A percentile compares a stretch with the other conserved stretches of the same genome.
Conservation (phyloP, 768 basidiomycete genomes). For the Calocera cornea region DNA sequence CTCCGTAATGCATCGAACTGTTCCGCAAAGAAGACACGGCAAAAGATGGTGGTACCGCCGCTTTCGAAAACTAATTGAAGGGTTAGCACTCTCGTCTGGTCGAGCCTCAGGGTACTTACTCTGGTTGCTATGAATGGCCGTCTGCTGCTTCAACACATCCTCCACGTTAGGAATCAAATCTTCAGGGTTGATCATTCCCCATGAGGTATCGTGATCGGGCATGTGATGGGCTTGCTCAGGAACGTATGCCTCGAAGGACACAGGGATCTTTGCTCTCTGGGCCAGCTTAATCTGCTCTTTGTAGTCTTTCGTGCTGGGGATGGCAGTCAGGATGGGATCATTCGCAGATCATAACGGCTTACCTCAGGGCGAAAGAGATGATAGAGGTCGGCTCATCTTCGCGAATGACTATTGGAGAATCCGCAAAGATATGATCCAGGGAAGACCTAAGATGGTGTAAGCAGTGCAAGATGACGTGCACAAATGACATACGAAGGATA, state of each 20-base stretch:
- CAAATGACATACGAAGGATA: slow-evolving; percentile 11
- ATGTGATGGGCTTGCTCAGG: slow-evolving; percentile 40
- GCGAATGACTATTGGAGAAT: slow-evolving; percentile 86
- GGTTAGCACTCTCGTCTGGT: slow-evolving; percentile 9
- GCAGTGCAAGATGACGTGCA: not conserved
- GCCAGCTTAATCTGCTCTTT: slow-evolving; percentile 17
- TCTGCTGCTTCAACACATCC: slow-evolving; percentile 20
- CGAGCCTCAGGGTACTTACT: not conserved
- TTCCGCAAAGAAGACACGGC: slow-evolving; percentile 88
- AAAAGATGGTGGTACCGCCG: slow-evolving; percentile 78
- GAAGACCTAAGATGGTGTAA: not conserved
- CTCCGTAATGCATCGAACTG: slow-evolving; percentile 89
- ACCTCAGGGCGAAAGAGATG: slow-evolving; percentile 88
- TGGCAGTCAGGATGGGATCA: slow-evolving; percentile 11
- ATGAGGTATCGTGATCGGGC: slow-evolving; percentile 73
- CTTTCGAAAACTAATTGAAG: slow-evolving; percentile 63
- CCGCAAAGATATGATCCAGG: slow-evolving; percentile 86
- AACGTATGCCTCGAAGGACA: not conserved
- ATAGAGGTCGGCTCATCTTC: slow-evolving; percentile 97
- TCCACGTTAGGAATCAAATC: slow-evolving; percentile 21
- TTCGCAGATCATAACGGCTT: slow-evolving; percentile 18
- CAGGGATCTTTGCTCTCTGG: not conserved
- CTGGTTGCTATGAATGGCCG: not conserved
- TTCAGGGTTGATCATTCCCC: slow-evolving; percentile 84
- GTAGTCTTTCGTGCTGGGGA: slow-evolving; percentile 25